Evolutionary conservation across 2,329 filamentous ascomycete genomes (phyloP), one percentile per base, ranked within the genome.

Genomic region (Apiospora marii): DNA sequence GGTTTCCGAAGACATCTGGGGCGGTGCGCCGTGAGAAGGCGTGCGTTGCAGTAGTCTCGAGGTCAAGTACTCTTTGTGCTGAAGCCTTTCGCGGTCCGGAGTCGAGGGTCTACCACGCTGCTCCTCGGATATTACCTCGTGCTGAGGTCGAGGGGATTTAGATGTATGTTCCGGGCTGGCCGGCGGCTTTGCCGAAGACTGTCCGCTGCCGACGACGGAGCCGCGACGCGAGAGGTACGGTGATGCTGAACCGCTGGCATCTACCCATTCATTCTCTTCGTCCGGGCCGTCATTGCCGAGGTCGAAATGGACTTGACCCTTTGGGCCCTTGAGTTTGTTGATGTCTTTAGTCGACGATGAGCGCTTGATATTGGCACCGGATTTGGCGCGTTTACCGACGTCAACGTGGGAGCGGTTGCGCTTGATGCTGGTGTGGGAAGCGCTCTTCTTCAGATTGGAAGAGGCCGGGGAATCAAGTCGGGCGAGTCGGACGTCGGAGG

Each of bases 51-150:
- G 85, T 49, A 94, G 82, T 73, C 91, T 87, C 43, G 91, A 91
- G 8, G 92, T 93, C 70, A 93, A 87, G 74, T 92, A 89, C 76
- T 91, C 89, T 73, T 90, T 91, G 77, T 92, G 91, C 48, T 86
- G 84, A 19, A 82, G 78, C 43, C 83, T 84, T 72, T 85, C 82
- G 72, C 83, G 84, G 51, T 85, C 82, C 34, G 83, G 81, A 27
- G 79, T 76, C n/a, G 76, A 48, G 72, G 41, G 75, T 73, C 49
- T 67, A 68, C 34, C 67, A 68, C 46, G 67, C 71, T 19, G 68
- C 14, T 12, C 44, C 67, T 43, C 74, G 67, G 73, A 71, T 72
- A 73, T 71, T 53, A 68, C 70, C 44, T 61, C 22, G 22, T 48
- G 78, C 81, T 70, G 76, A 77, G 10, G 58, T 74, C 46, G 74